phyloP scores from a whole-genome alignment of 768 basidiomycete species.

The Tremella mesenterica region DNA sequence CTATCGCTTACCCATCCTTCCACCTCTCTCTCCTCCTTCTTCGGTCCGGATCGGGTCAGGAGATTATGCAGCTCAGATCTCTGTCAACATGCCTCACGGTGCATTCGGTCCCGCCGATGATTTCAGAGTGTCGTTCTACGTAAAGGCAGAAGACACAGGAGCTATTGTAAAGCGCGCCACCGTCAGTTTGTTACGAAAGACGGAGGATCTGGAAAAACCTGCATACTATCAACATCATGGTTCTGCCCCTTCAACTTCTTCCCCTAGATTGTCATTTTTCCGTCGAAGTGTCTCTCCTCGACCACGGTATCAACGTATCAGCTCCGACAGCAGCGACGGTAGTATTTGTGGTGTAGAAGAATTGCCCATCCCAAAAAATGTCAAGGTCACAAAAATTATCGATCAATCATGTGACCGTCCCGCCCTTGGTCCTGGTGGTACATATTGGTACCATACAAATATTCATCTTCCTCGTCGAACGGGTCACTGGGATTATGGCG shows the following conservation, averaged over 20 bases:
- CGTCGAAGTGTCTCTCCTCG: constrained; percentile 14
- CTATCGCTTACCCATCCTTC: constrained; percentile 15
- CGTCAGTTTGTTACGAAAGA: constrained; percentile 19
- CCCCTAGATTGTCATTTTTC: constrained; percentile 9
- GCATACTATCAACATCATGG: background rate
- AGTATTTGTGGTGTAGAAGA: background rate
- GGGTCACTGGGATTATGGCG: constrained; percentile 33
- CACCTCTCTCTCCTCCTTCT: constrained; percentile 31
- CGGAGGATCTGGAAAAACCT: constrained; percentile 11
- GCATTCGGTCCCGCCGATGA: constrained; percentile 30
- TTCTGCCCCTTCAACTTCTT: constrained; percentile 6
- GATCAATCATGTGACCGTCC: constrained; percentile 13
- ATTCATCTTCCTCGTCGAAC: constrained; percentile 18
- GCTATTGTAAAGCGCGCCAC: constrained; percentile 19
- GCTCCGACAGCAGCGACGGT: background rate
- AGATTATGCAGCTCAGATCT: constrained; percentile 12
- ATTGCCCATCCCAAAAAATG: background rate
- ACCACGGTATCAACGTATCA: constrained; percentile 1
- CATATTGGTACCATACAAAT: constrained; percentile 14
- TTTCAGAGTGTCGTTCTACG: constrained; percentile 18
- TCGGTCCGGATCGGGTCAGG: constrained; percentile 14
- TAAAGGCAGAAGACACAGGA: constrained; percentile 20
- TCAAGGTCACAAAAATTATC: constrained; percentile 6
- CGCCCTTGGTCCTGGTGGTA: constrained; percentile 12
- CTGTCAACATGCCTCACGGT: constrained; percentile 23